phyloP scores from a whole-genome alignment of 2,329 filamentous ascomycete genomes.

The Gremmenia infestans region DNA sequence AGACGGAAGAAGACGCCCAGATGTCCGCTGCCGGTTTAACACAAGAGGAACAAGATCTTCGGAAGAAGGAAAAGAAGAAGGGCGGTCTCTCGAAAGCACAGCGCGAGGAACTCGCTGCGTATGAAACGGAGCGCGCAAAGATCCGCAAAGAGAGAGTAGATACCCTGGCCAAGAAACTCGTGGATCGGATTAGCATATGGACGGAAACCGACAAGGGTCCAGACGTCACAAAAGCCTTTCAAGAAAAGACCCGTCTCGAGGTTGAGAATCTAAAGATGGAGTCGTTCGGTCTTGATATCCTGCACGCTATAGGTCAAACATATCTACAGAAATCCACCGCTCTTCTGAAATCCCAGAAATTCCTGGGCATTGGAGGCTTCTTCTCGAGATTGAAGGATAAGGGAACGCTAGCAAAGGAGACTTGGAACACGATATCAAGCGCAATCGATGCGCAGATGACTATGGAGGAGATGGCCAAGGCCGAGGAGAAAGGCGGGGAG shows the following conservation, averaged over 20 bases:
- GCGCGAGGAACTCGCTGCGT: slow-evolving; percentile 82
- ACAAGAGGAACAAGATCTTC: slow-evolving; percentile 68
- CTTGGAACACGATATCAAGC: slow-evolving; percentile 94
- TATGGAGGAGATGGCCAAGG: slow-evolving; percentile 97
- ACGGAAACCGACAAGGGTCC: slow-evolving; percentile 89
- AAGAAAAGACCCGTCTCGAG: slow-evolving; percentile 90
- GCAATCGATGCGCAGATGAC: slow-evolving; percentile 97
- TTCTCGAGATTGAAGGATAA: slow-evolving; percentile 93
- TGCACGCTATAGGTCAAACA: slow-evolving; percentile 89
- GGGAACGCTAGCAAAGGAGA: slow-evolving; percentile 94
- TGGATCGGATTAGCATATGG: slow-evolving; percentile 89
- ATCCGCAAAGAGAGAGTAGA: slow-evolving; percentile 88
- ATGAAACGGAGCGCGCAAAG: slow-evolving; percentile 77
- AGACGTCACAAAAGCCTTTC: slow-evolving; percentile 84
- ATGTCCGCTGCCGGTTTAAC: slow-evolving; percentile 60
- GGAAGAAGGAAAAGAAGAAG: slow-evolving; percentile 86
- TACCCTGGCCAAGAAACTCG: slow-evolving; percentile 75
- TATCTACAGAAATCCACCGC: slow-evolving; percentile 84
- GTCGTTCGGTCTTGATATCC: slow-evolving; percentile 91
- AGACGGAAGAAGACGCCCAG: slow-evolving; percentile 71
- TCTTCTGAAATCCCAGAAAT: slow-evolving; percentile 92
- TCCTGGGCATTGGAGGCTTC: slow-evolving; percentile 92
- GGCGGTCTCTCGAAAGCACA: slow-evolving; percentile 84
- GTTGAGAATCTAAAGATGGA: slow-evolving; percentile 99
- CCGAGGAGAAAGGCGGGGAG: slow-evolving; percentile 90